phyloP scores from a whole-genome alignment of 2,329 filamentous ascomycete genomes.

The Capronia epimyces region DNA sequence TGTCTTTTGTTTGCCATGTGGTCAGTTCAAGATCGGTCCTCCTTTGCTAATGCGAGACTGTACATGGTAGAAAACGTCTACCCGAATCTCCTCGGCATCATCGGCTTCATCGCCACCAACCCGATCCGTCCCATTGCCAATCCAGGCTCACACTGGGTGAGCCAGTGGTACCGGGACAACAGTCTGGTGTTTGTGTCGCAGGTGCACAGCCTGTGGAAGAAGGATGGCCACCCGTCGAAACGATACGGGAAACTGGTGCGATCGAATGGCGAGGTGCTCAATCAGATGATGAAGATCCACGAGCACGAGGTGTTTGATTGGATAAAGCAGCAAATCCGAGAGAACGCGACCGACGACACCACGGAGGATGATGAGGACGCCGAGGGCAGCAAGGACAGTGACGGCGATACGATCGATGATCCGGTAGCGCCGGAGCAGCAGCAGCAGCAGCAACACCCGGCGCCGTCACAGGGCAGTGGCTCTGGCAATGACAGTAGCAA shows the following conservation, averaged over 20 bases:
- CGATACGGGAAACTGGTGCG: slow-evolving; percentile 52
- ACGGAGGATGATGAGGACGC: slow-evolving; percentile 4
- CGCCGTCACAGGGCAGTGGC: neutral
- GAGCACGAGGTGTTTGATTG: slow-evolving; percentile 46
- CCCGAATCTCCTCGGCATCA: slow-evolving; percentile 61
- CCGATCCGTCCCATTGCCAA: slow-evolving; percentile 74
- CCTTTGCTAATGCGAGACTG: neutral
- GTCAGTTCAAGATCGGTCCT: neutral
- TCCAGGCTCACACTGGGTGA: slow-evolving; percentile 61
- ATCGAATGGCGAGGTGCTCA: slow-evolving; percentile 42
- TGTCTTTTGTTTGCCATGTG: neutral
- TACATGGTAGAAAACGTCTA: slow-evolving; percentile 52
- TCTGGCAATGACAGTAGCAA: neutral
- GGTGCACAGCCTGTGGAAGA: slow-evolving; percentile 72
- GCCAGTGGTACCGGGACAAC: slow-evolving; percentile 76
- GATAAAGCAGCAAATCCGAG: slow-evolving; percentile 38
- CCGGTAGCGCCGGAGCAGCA: neutral
- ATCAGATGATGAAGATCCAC: slow-evolving; percentile 54
- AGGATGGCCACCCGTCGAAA: slow-evolving; percentile 54
- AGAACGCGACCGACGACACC: slow-evolving; percentile 22
- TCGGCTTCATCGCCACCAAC: slow-evolving; percentile 74
- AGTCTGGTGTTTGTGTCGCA: slow-evolving; percentile 72
- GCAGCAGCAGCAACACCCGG: neutral
- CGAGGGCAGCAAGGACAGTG: slow-evolving; percentile 3
- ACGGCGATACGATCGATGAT: slow-evolving; percentile 8